phyloP scores from a whole-genome alignment of 1,139 yeast species.

The Candida glucosophila region DNA sequence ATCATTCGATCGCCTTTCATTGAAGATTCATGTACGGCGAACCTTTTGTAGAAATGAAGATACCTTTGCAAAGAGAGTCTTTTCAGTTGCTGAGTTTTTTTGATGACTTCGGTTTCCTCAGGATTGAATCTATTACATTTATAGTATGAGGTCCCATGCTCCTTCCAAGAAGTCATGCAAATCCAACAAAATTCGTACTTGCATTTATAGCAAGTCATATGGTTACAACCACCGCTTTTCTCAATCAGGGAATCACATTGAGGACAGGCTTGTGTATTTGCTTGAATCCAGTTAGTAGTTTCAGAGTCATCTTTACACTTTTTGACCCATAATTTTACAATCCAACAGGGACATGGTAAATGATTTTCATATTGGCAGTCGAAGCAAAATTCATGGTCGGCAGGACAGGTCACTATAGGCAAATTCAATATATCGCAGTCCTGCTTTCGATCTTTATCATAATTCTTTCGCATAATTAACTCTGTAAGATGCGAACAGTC shows the following conservation, averaged over 20 bases:
- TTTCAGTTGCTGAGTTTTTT: constrained; percentile 23
- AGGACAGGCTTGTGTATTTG: constrained; percentile 82
- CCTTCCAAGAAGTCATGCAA: constrained; percentile 69
- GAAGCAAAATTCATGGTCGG: constrained; percentile 71
- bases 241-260: constrained; percentile 56
- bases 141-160: constrained; percentile 60
- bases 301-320: constrained; percentile 85
- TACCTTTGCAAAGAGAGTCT: constrained; percentile 52
- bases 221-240: constrained; percentile 94
- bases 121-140: constrained; percentile 57
- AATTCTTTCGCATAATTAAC: constrained; percentile 23
- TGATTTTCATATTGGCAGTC: constrained; percentile 74
- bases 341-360: constrained; percentile 70
- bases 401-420: constrained; percentile 63
- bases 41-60: constrained; percentile 69
- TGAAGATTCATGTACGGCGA: constrained; percentile 70
- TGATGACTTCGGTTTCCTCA: constrained; percentile 22
- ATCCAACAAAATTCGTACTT: constrained; percentile 87
- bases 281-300: constrained; percentile 82
- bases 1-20: constrained; percentile 65
- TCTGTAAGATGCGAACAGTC: constrained; percentile 65
- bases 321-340: constrained; percentile 65
- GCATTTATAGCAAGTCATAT: constrained; percentile 84
- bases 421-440: constrained; percentile 17
- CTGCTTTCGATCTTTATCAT: constrained; percentile 23